Percentiles rank a stretch among this genome's conserved stretches.
Evolutionary conservation across 169 alveolate species (phyloP).

Genomic region (Babesia ovis): DNA sequence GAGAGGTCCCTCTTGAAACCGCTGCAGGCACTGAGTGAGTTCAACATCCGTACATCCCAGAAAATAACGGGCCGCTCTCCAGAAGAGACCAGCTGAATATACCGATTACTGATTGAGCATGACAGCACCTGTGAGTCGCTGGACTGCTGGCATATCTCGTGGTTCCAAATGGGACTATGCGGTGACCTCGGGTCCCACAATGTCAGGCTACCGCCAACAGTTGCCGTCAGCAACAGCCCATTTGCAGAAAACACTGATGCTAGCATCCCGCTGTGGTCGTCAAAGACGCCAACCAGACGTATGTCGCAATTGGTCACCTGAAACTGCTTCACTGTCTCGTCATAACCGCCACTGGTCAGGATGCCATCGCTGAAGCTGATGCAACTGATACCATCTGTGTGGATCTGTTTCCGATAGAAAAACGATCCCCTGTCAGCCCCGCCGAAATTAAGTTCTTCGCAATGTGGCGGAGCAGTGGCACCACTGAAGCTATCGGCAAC

Average conservation of each 20-base stretch:
- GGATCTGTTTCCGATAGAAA: slow-evolving; percentile 48
- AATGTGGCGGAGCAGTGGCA: not conserved
- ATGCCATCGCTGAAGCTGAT: slow-evolving; percentile 51
- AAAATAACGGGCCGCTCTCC: slow-evolving; percentile 48
- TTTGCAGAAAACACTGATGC: slow-evolving; percentile 19
- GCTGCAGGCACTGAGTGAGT: slow-evolving; percentile 53
- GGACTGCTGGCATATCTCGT: slow-evolving; percentile 27
- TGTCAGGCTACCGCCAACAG: slow-evolving; percentile 51
- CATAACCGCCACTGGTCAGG: slow-evolving; percentile 70
- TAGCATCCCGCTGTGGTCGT: slow-evolving; percentile 42
- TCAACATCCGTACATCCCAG: slow-evolving; percentile 68
- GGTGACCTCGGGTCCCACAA: slow-evolving; percentile 63
- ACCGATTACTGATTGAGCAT: slow-evolving; percentile 62
- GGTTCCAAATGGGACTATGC: slow-evolving; percentile 63
- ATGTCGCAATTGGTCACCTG: slow-evolving; percentile 54
- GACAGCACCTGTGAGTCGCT: slow-evolving; percentile 15
- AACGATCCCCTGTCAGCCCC: slow-evolving; percentile 12
- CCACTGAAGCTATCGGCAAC: not conserved
- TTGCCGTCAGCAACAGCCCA: slow-evolving; percentile 37
- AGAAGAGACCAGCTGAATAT: slow-evolving; percentile 48
- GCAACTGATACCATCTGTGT: slow-evolving; percentile 69
- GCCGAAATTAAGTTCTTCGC: not conserved
- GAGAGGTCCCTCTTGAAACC: slow-evolving; percentile 52
- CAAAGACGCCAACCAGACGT: slow-evolving; percentile 55
- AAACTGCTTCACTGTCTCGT: slow-evolving; percentile 71